Evolutionary conservation across 108 stramenopile genomes (phyloP).

Genomic region (Mayamaea pseudoterrestris): DNA sequence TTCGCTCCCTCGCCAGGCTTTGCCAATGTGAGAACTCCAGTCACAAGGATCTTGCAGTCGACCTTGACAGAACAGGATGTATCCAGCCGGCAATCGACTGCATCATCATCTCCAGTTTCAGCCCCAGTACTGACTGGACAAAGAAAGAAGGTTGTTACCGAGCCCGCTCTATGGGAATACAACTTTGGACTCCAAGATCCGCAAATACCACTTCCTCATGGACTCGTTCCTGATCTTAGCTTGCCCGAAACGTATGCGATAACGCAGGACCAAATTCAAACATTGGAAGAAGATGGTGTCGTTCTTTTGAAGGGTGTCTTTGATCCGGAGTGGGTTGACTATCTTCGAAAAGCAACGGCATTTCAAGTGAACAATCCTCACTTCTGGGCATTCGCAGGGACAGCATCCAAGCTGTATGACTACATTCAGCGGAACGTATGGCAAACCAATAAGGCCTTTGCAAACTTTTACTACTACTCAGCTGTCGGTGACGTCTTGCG

Average conservation of each 20-base stretch:
- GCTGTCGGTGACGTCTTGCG: slow-evolving; percentile 77
- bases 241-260: slow-evolving; percentile 54
- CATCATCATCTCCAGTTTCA: slow-evolving; percentile 14
- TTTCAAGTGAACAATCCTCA: slow-evolving; percentile 74
- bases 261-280: slow-evolving; percentile 64
- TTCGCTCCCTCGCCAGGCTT: too few relatives aligned
- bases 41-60: too few relatives aligned
- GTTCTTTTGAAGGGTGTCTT: slow-evolving; percentile 75
- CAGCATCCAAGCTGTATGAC: slow-evolving; percentile 84
- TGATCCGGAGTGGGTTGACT: slow-evolving; percentile 77
- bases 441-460: slow-evolving; percentile 86
- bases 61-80: too few relatives aligned
- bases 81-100: too few relatives aligned
- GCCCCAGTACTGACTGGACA: slow-evolving; percentile 6
- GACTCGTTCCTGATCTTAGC: slow-evolving; percentile 41
- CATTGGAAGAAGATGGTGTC: slow-evolving; percentile 77
- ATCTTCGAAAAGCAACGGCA: slow-evolving; percentile 64
- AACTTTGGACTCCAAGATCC: slow-evolving; percentile 86
- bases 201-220: slow-evolving; percentile 54
- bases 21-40: too few relatives aligned
- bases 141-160: slow-evolving; percentile 60
- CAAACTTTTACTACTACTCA: slow-evolving; percentile 81
- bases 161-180: slow-evolving; percentile 83
- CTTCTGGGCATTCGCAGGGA: slow-evolving; percentile 88
- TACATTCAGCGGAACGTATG: slow-evolving; percentile 90